phyloP scores from a whole-genome alignment of 2,329 filamentous ascomycete genomes.

The Davidsoniella virescens region DNA sequence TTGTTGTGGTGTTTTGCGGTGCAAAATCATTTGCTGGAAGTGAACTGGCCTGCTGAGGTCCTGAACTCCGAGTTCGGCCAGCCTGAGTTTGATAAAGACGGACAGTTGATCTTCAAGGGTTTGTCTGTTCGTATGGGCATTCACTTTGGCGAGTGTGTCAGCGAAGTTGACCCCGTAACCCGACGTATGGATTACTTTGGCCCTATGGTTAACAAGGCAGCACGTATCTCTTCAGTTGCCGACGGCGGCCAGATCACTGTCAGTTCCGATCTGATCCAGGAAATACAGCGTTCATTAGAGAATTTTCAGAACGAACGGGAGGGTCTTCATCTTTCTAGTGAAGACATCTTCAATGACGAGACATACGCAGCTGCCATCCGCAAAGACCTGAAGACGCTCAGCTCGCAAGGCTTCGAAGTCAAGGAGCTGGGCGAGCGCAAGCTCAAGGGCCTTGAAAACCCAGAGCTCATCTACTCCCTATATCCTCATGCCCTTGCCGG shows the following conservation, averaged over 20 bases:
- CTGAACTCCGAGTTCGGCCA: constrained; percentile 73
- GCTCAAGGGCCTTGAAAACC: constrained; percentile 92
- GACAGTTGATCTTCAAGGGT: constrained; percentile 80
- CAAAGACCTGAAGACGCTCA: constrained; percentile 72
- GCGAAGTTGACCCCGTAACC: constrained; percentile 89
- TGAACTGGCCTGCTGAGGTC: constrained; percentile 87
- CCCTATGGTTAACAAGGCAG: constrained; percentile 95
- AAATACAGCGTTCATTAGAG: constrained; percentile 82
- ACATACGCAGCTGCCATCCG: constrained; percentile 59
- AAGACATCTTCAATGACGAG: constrained; percentile 58
- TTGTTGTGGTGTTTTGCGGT: constrained; percentile 94
- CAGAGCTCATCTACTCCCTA: constrained; percentile 86
- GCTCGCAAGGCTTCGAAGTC: constrained; percentile 85
- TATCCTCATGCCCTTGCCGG: constrained; percentile 81
- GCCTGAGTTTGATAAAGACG: constrained; percentile 66
- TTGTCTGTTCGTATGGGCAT: constrained; percentile 95
- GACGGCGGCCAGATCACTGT: constrained; percentile 96
- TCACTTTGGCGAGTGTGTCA: constrained; percentile 88
- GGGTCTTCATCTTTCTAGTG: constrained; percentile 19
- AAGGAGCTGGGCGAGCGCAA: constrained; percentile 93
- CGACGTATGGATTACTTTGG: constrained; percentile 99
- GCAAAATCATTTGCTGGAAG: constrained; percentile 72
- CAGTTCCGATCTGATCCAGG: constrained; percentile 89
- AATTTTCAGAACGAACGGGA: constrained; percentile 57
- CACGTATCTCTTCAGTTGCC: constrained; percentile 83